Conservation (phyloP, 768 basidiomycete species). For the Boletus sp. region DNA sequence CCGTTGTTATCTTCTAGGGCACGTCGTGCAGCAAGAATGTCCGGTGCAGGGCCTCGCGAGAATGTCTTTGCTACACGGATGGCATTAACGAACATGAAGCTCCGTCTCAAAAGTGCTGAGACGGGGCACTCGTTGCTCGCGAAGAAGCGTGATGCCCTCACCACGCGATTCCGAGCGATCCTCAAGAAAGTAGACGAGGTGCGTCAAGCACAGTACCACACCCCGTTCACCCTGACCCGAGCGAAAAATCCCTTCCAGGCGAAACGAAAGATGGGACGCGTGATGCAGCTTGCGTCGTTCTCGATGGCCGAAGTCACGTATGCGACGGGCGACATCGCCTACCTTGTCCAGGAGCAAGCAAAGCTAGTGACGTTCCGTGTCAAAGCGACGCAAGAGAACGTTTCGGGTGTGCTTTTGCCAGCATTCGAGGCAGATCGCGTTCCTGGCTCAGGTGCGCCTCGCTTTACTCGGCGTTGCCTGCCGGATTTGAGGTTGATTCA, state of each 20-base stretch:
- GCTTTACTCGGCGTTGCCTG: neutral
- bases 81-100: slow-evolving; percentile 92
- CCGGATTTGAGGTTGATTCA: neutral
- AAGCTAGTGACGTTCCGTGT: slow-evolving; percentile 90
- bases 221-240: slow-evolving; percentile 12
- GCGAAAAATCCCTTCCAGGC: slow-evolving; percentile 53
- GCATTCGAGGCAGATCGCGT: slow-evolving; percentile 92
- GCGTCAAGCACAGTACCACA: slow-evolving; percentile 20
- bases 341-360: slow-evolving; percentile 96
- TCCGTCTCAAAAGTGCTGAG: slow-evolving; percentile 86
- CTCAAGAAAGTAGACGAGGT: slow-evolving; percentile 98
- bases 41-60: slow-evolving; percentile 86
- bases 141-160: slow-evolving; percentile 97
- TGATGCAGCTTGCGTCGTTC: slow-evolving; percentile 98
- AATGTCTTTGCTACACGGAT: slow-evolving; percentile 96
- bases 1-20: neutral
- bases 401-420: slow-evolving; percentile 93
- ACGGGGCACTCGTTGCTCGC: slow-evolving; percentile 94
- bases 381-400: slow-evolving; percentile 95
- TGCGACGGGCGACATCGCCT: slow-evolving; percentile 94
- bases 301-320: slow-evolving; percentile 99
- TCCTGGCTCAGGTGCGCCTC: slow-evolving; percentile 65
- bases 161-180: slow-evolving; percentile 91
- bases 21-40: slow-evolving; percentile 52
- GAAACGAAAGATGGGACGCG: slow-evolving; percentile 97